Evolutionary conservation across 129 eudicot genomes (phyloP).

Genomic region (Ambrosia artemisiifolia): DNA sequence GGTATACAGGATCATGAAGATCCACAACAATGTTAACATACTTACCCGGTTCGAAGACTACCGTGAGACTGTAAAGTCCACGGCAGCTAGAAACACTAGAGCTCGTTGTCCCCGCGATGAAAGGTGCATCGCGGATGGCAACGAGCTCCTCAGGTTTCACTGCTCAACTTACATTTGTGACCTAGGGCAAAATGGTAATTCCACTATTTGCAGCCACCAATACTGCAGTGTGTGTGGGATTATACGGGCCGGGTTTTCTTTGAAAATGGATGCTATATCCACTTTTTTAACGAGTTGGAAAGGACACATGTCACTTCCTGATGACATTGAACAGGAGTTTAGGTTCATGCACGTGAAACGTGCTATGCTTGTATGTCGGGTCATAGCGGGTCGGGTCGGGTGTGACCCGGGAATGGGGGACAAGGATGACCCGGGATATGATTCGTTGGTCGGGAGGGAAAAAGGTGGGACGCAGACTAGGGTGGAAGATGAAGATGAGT

Average conservation of each 20-base stretch:
- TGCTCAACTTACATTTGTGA: slow-evolving; percentile 79
- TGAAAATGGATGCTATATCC: slow-evolving; percentile 82
- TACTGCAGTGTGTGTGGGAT: slow-evolving; percentile 87
- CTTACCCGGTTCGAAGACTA: slow-evolving; percentile 66
- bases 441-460: slow-evolving; percentile 29
- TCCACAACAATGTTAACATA: slow-evolving; percentile 61
- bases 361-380: slow-evolving; percentile 83
- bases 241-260: slow-evolving; percentile 68
- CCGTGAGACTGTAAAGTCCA: slow-evolving; percentile 58
- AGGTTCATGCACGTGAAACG: slow-evolving; percentile 80
- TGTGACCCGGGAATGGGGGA: too few species aligned
- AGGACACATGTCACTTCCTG: slow-evolving; percentile 82
- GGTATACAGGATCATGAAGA: slow-evolving; percentile 69
- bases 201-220: slow-evolving; percentile 59
- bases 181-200: slow-evolving; percentile 72
- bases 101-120: slow-evolving; percentile 41
- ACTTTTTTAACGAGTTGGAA: slow-evolving; percentile 71
- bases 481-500: too few species aligned
- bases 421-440: slow-evolving; percentile 72
- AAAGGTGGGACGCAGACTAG: too few species aligned
- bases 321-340: slow-evolving; percentile 75
- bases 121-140: slow-evolving; percentile 94
- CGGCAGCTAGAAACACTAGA: slow-evolving; percentile 45
- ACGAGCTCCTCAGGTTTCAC: slow-evolving; percentile 77
- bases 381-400: slow-evolving; percentile 83